phyloP scores from a whole-genome alignment of 2,329 filamentous ascomycete genomes.

The Sordariomycetes sp. region DNA sequence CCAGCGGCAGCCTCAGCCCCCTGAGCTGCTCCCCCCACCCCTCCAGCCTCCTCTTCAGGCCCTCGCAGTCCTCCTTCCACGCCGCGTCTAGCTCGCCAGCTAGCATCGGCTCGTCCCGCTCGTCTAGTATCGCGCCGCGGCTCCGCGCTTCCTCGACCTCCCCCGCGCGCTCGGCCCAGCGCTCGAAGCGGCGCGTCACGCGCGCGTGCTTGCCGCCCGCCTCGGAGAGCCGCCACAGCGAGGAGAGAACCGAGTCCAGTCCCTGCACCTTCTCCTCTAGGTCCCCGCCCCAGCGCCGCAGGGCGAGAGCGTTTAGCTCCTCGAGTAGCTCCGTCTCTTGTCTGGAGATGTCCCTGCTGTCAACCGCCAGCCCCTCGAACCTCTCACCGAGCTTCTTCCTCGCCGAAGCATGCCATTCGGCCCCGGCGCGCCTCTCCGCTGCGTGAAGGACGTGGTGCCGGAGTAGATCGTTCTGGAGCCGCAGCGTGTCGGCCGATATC shows the following conservation, averaged over 20 bases:
- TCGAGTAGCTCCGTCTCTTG: slow-evolving; percentile 31
- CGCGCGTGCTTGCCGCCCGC: slow-evolving; percentile 41
- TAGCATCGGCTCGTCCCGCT: slow-evolving; percentile 28
- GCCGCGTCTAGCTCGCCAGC: slow-evolving; percentile 37
- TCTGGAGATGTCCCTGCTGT: slow-evolving; percentile 18
- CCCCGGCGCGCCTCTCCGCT: slow-evolving; percentile 27
- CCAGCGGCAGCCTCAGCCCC: not conserved
- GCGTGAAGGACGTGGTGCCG: slow-evolving; percentile 53
- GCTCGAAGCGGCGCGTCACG: slow-evolving; percentile 43
- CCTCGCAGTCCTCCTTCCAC: slow-evolving; percentile 46
- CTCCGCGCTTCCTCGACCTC: slow-evolving; percentile 30
- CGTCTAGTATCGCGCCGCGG: slow-evolving; percentile 18
- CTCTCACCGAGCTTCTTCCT: slow-evolving; percentile 28
- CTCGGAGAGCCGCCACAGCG: slow-evolving; percentile 44
- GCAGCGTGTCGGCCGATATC: slow-evolving; percentile 41
- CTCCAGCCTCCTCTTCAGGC: slow-evolving; percentile 39
- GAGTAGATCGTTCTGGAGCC: slow-evolving; percentile 50
- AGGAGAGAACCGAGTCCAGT: slow-evolving; percentile 41
- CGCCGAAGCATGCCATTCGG: slow-evolving; percentile 44
- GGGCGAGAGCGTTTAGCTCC: slow-evolving; percentile 33
- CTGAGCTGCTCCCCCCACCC: slow-evolving; percentile 26
- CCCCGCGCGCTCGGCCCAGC: slow-evolving; percentile 36
- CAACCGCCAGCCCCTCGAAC: slow-evolving; percentile 25
- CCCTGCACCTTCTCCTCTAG: slow-evolving; percentile 44
- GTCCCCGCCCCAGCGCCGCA: slow-evolving; percentile 35